Evolutionary conservation across 352 stramenopile genomes (phyloP), one percentile per base, ranked within the genome.

Genomic region (Phytophthora cactorum): DNA sequence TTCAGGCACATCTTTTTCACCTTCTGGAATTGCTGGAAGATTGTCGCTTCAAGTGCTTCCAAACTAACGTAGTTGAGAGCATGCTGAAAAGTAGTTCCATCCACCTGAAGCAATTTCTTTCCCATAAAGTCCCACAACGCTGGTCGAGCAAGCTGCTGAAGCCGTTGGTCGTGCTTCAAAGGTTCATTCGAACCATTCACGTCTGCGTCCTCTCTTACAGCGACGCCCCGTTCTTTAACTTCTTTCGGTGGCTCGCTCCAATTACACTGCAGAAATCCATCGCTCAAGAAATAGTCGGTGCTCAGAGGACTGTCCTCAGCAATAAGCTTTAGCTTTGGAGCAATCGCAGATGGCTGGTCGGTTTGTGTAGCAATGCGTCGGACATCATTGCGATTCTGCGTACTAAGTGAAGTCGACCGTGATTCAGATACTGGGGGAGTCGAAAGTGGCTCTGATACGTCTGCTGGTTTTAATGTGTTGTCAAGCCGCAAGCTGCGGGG

Each of bases 1-100:
- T 90, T 88, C 14, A 68, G 22, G 31, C 70, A 86, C 55, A 90
- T 82, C 5, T 63, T 70, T 41, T 78, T 82, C 17, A 90, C 64
- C 5, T 66, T 68, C 10, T 45, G 50, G 9, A 78, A 80, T 25
- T 84, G 72, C 43, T 91, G 74, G 31, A 66, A 72, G 12, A 87
- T 66, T 29, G 88, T 77, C 5, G 79, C 67, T 63, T 86, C 68
- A 8, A 91, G 29, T 11, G 71, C 49, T 25, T 90, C 75, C 36
- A 89, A 67, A 12, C 69, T 77, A 15, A 89, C 46, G 5, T 45
- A 34, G 25, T 75, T 43, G 2, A 86, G 49, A 15, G 60, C 71
- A 32, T 38, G 66, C 22, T 68, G 41, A 43, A 83, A 63, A 47
- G 64, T 71, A 15, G 61, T 47, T 28, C 55, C 28, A 31, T 74